phyloP scores from a whole-genome alignment of 805 yeast species.

The Jamesozyma hellenica region DNA sequence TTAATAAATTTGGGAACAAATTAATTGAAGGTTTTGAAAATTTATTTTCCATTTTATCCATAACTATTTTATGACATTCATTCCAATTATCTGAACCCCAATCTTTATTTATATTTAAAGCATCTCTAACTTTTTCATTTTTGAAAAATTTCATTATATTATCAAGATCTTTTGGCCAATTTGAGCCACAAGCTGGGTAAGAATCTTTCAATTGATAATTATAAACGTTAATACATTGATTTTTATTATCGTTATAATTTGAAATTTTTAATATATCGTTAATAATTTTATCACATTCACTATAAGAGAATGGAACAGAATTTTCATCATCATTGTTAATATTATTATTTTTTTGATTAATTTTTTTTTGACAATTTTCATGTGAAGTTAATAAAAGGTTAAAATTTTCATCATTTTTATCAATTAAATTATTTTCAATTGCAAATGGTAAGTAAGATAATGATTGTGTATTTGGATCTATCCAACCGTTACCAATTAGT shows the following conservation, averaged over 20 bases:
- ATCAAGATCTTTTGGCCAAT: slow-evolving; percentile 73
- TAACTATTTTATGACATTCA: slow-evolving; percentile 66
- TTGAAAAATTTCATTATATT: slow-evolving; percentile 46
- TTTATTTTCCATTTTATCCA: slow-evolving; percentile 39
- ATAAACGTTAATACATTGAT: slow-evolving; percentile 69
- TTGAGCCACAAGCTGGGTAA: slow-evolving; percentile 81
- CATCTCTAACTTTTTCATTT: slow-evolving; percentile 36
- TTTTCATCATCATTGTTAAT: slow-evolving; percentile 16
- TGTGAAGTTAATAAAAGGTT: slow-evolving; percentile 38
- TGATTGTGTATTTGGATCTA: slow-evolving; percentile 79
- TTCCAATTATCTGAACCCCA: slow-evolving; percentile 43
- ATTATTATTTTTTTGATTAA: slow-evolving; percentile 20
- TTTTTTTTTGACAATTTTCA: slow-evolving; percentile 49
- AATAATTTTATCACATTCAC: slow-evolving; percentile 38
- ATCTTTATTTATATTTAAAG: slow-evolving; percentile 39
- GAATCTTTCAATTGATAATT: slow-evolving; percentile 62
- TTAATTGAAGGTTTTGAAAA: slow-evolving; percentile 51
- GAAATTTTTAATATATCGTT: slow-evolving; percentile 18
- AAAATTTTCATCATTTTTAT: slow-evolving; percentile 33
- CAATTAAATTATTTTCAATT: slow-evolving; percentile 46
- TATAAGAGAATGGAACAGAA: slow-evolving; percentile 20
- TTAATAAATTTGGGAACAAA: slow-evolving; percentile 56
- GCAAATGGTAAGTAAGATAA: slow-evolving; percentile 70
- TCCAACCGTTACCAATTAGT: slow-evolving; percentile 89
- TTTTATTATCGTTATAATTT: slow-evolving; percentile 9